Conservation (phyloP, 2,329 filamentous ascomycete genomes). For the Sporothrix pallida region DNA sequence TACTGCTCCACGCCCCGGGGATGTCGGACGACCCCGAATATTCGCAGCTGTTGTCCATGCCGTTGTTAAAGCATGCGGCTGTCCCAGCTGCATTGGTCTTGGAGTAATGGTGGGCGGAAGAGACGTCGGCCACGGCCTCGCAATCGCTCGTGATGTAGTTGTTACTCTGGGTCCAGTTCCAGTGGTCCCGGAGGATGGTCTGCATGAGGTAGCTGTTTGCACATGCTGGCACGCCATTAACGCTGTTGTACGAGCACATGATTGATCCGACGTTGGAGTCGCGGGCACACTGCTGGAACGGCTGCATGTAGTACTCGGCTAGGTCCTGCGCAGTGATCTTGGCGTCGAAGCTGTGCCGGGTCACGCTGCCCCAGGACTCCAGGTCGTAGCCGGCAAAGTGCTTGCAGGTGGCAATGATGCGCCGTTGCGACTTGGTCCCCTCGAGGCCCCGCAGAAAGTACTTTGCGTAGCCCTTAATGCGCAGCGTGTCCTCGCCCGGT, state of each 20-base stretch:
- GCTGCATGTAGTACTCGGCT: constrained; percentile 70
- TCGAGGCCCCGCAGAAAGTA: constrained; percentile 40
- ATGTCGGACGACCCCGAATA: too few relatives aligned
- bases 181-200: constrained; percentile 67
- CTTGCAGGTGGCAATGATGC: constrained; percentile 57
- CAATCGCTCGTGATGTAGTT: constrained; percentile 52
- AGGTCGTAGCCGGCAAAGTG: constrained; percentile 65
- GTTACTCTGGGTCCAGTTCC: constrained; percentile 64
- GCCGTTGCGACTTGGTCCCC: constrained; percentile 35
- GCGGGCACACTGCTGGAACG: constrained; percentile 67
- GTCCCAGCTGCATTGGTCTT: constrained; percentile 36
- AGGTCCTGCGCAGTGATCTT: constrained; percentile 61
- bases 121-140: constrained; percentile 37
- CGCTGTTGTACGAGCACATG: constrained; percentile 68
- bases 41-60: constrained; percentile 45
- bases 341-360: constrained; percentile 58
- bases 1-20: constrained; percentile 38
- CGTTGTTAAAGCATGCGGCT: constrained; percentile 46
- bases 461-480: constrained; percentile 38
- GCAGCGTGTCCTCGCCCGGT: constrained; percentile 42
- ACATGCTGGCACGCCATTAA: constrained; percentile 68
- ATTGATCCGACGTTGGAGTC: constrained; percentile 63
- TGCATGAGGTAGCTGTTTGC: constrained; percentile 67
- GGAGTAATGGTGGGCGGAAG: constrained; percentile 39
- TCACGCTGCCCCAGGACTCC: constrained; percentile 46